A percentile compares a stretch with the other conserved stretches of the same genome.
Evolutionary conservation across 306 rosid species (phyloP).

Genomic region (Purshia tridentata): DNA sequence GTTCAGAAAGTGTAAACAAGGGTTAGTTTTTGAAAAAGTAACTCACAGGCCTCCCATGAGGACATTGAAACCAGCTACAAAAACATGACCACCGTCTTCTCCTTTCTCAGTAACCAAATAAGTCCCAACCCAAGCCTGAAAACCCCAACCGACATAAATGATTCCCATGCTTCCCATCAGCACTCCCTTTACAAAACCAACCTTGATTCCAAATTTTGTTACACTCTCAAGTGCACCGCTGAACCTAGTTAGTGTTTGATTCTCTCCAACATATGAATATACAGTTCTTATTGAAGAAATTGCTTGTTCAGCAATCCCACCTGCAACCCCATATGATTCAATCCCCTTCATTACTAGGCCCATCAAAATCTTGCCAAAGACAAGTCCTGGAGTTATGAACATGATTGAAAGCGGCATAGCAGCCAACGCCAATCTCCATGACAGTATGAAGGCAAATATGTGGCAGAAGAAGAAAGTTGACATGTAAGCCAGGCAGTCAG

Average conservation of each 20-base stretch:
- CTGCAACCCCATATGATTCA: constrained; percentile 83
- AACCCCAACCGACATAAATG: constrained; percentile 83
- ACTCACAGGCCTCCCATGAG: constrained; percentile 98
- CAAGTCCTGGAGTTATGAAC: constrained; percentile 77
- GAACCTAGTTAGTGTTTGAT: constrained; percentile 61
- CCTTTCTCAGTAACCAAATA: constrained; percentile 59
- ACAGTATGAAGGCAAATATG: constrained; percentile 68
- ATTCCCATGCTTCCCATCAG: constrained; percentile 93
- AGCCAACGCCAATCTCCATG: constrained; percentile 85
- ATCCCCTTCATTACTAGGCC: constrained; percentile 75
- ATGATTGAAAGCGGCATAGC: constrained; percentile 75
- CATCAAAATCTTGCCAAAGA: constrained; percentile 74
- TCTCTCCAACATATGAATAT: constrained; percentile 78
- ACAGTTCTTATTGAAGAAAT: constrained; percentile 83
- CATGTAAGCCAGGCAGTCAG: constrained; percentile 71
- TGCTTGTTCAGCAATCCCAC: constrained; percentile 87
- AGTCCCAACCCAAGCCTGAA: constrained; percentile 94
- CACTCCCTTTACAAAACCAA: constrained; percentile 75
- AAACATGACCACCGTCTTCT: constrained; percentile 79
- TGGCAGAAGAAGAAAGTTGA: constrained; percentile 87
- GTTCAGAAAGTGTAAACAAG: neutral
- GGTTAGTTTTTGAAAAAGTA: constrained; percentile 15
- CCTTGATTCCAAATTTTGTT: constrained; percentile 64
- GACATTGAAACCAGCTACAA: constrained; percentile 78
- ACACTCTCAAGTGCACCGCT: constrained; percentile 66